A percentile compares a stretch with the other conserved stretches of the same genome.
Conservation (phyloP, 2,329 filamentous ascomycete species). For the Fusarium setosum region DNA sequence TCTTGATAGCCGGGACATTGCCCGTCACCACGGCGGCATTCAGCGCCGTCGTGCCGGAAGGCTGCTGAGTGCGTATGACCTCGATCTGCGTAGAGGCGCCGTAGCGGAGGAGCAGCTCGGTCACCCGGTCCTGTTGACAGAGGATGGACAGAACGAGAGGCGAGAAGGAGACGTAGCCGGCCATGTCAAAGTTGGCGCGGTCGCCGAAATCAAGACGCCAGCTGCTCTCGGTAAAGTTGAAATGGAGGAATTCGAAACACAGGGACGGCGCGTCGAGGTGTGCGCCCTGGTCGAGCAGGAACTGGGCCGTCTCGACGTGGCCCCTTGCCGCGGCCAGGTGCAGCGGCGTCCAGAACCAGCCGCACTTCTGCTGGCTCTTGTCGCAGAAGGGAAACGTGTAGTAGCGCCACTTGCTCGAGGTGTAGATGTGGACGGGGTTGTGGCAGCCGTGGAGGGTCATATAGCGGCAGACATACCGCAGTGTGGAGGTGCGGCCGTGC, state of each 20-base stretch:
- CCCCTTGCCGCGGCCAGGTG: conserved; percentile 6
- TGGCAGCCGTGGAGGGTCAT: not conserved
- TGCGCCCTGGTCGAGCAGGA: conserved; percentile 8
- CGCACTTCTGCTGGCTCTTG: not conserved
- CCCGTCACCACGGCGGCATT: conserved; percentile 19
- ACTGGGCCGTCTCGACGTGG: conserved; percentile 5
- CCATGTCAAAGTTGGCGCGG: conserved; percentile 10
- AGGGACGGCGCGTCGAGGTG: conserved; percentile 13
- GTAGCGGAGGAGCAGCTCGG: conserved; percentile 8
- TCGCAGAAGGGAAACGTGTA: too few relatives aligned
- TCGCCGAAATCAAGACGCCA: conserved; percentile 17
- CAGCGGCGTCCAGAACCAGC: conserved; percentile 1
- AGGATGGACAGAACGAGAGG: conserved; percentile 20
- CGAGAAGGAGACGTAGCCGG: conserved; percentile 11
- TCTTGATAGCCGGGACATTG: conserved; percentile 2
- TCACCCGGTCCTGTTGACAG: not conserved
- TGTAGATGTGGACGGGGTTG: not conserved
- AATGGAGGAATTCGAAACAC: too few relatives aligned
- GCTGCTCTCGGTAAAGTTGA: too few relatives aligned
- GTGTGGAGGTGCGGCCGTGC: not conserved
- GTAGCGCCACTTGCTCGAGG: not conserved
- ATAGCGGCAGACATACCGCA: not conserved
- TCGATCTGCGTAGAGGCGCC: conserved; percentile 23
- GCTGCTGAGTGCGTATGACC: not conserved
- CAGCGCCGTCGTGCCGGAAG: conserved; percentile 19